Base-by-base conservation (phyloP, 352 stramenopile genomes). In the Hyaloperonospora brassicae region DNA sequence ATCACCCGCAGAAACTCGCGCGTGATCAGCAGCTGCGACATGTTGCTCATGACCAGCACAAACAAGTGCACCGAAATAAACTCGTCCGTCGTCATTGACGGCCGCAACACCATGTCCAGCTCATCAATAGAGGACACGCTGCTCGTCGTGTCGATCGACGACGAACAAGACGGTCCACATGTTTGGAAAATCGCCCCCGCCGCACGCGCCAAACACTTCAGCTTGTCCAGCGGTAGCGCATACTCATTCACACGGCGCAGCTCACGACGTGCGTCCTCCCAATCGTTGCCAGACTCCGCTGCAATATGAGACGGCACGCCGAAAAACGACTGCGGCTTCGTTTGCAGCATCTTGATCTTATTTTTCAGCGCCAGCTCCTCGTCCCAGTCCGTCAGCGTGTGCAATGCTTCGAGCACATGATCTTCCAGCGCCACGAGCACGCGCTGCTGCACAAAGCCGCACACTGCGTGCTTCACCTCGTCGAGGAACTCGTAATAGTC, bases 11-110 rank as follows among this genome's bases (percentile, higher is more conserved):
- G 50, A 52, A 85, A 62, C 51, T 84, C 66, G 42, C 75, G 70
- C 24, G 76, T 87, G 49, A 66, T 66, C 43, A 84, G 60, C 34
- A 79, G 47, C 6, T 72, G 66, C 11, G 50, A 52, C 46, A 74
- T 64, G 57, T 80, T 73, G 54, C 72, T 79, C 55, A 70, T 76
- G 10, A 79, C 66, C 21, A 84, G 50, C 21, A 77, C 76, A 51
- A 79, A 87, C 41, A 84, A 57, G 49, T 79, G 58, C 38, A 87
- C 76, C 34, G 72, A 66, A 22, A 87, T 73, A 54, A 87, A 85
- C 48, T 87, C 76, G 47, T 84, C 76, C 14, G 76, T 84, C 5
- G 73, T 80, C 47, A 87, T 68, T 30, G 65, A 70, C 41, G 72
- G 64, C 10, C 53, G 62, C 17, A 77, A 40, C 21, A 62, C 50